Conservation (phyloP, 495 filamentous ascomycete genomes). For the Aspergillus funiculosus region DNA sequence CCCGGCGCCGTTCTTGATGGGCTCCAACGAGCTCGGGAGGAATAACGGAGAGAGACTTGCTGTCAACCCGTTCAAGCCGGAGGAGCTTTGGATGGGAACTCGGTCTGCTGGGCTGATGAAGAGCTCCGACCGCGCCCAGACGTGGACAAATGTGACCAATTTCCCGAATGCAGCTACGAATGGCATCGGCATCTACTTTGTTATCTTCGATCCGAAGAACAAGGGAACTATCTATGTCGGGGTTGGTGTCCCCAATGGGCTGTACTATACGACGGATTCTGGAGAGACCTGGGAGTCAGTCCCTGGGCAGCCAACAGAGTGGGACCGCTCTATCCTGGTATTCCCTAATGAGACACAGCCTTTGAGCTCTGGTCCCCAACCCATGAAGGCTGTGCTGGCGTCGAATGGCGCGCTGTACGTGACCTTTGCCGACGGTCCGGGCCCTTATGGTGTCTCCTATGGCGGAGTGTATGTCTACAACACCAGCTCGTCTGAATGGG, state of each 20-base stretch:
- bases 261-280: conserved; percentile 12
- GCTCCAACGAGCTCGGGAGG: conserved; percentile 61
- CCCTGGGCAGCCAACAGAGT: conserved; percentile 14
- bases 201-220: conserved; percentile 20
- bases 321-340: conserved; percentile 13
- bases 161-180: conserved; percentile 42
- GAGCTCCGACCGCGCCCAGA: conserved; percentile 49
- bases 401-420: conserved; percentile 17
- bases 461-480: conserved; percentile 16
- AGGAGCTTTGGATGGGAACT: conserved; percentile 16
- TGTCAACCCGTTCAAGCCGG: conserved; percentile 43
- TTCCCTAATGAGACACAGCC: conserved; percentile 15
- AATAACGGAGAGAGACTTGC: conserved; percentile 59
- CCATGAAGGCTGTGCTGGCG: conserved; percentile 17
- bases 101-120: conserved; percentile 49
- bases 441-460: conserved; percentile 13
- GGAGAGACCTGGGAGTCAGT: conserved; percentile 15
- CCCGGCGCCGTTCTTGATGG: conserved; percentile 49
- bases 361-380: conserved; percentile 15
- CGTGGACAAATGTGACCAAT: conserved; percentile 52
- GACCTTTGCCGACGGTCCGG: conserved; percentile 17
- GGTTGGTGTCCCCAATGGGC: conserved; percentile 11
- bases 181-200: conserved; percentile 16
- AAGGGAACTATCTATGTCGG: conserved; percentile 17
- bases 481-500: conserved; percentile 12